Evolutionary conservation across 176 grass and related monocot genomes (phyloP), one percentile per base, ranked within the genome.

Genomic region (Eragrostis curvula): DNA sequence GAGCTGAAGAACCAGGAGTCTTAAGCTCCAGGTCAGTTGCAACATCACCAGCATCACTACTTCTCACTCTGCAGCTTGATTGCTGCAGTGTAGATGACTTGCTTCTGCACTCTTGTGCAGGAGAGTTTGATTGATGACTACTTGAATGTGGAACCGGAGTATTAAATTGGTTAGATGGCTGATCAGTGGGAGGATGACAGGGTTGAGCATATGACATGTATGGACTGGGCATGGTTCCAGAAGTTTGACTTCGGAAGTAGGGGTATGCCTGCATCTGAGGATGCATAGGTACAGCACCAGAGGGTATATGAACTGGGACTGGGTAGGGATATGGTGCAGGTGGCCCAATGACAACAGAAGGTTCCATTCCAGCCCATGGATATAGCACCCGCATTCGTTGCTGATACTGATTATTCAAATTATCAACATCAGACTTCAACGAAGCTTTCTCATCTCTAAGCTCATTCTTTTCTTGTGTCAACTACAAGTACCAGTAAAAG

Each of bases 21-120:
- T 94, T 97, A 60, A 97, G 73, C 82, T 97, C 95, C 78, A 97
- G 87, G 24, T 97, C 92, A 58, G 95, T 94, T 78, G 88, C 92
- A 83, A 97, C 90, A 80, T 94, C 90, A 85, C 78, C 78, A 85
- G 73, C 68, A 77, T 85, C 83, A 87, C 86, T 66, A 59, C 74
- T 92, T 81, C 60, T 94, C 81, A 87, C 69, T 78, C 80, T 44
- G 48, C 68, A 81, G 51, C 75, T 84, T 83, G 56, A 65, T 53
- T 88, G 83, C 66, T 86, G 69, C 66, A 56, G 44, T 43, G 76
- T 70, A 83, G 74, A 86, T 69, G 70, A 79, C 57, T 94, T 90
- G 80, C 88, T 90, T 91, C 86, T 66, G 78, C 77, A 87, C 72
- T 82, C 77, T 78, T 82, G 85, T 36, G 25, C 79, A 67, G 82